Conservation (phyloP, 768 basidiomycete genomes). For the Pleurotus tuber-regium region DNA sequence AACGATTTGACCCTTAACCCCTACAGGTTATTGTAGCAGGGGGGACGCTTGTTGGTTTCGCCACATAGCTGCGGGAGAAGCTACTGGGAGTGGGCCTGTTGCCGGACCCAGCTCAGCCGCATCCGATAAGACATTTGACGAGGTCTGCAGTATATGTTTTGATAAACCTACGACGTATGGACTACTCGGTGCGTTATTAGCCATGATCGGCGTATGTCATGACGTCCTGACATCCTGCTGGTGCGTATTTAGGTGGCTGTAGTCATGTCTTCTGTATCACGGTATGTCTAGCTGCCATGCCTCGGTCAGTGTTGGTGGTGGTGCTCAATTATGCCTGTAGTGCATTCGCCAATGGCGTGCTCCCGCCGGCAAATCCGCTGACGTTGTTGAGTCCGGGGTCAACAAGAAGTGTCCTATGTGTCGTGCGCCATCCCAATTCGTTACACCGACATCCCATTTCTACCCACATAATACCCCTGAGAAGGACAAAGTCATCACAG, state of each 20-base stretch:
- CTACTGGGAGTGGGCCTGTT: background rate
- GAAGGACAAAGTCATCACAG: conserved; percentile 48
- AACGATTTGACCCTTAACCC: conserved; percentile 3
- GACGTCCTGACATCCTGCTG: conserved; percentile 11
- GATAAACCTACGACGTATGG: conserved; percentile 72
- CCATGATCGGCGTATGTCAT: background rate
- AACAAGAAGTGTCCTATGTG: conserved; percentile 83
- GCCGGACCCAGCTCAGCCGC: conserved; percentile 2
- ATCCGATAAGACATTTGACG: conserved; percentile 37
- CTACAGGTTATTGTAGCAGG: conserved; percentile 64
- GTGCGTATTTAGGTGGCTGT: conserved; percentile 51
- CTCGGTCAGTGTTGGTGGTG: background rate
- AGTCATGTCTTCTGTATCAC: conserved; percentile 76
- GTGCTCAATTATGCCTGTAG: conserved; percentile 28
- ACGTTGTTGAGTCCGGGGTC: conserved; percentile 51
- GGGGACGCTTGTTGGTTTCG: conserved; percentile 77
- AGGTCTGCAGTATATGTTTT: conserved; percentile 69
- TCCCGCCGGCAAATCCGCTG: conserved; percentile 47
- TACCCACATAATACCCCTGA: conserved; percentile 50
- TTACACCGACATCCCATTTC: conserved; percentile 73
- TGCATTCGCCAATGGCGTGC: conserved; percentile 82
- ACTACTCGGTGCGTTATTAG: conserved; percentile 50
- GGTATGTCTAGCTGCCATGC: conserved; percentile 34
- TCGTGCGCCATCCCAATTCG: conserved; percentile 60
- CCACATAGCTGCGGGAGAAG: conserved; percentile 39